Evolutionary conservation across 1,284 basidiomycete genomes (phyloP), one percentile per base, ranked within the genome.

Genomic region (Malassezia arunalokei): DNA sequence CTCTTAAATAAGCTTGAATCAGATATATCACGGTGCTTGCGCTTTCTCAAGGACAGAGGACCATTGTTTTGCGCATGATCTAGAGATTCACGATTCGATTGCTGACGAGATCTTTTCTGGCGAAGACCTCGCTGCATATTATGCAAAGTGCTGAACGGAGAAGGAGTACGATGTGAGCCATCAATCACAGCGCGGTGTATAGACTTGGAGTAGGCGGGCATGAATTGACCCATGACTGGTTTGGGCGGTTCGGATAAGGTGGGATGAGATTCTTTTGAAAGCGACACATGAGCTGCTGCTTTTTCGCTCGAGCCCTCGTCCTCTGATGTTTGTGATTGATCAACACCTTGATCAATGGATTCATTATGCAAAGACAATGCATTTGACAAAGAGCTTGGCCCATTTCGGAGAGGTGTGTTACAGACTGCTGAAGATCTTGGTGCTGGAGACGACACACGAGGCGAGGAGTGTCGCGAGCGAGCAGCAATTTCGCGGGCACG

Each of bases 181-280:
- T 73, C 68, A 31, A 73, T 68, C 37, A 73, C 69, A 8, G 70
- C 70, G 11, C 70, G 65, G 43, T 71, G 68, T 3, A 69, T 60
- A 9, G 65, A 63, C 47, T 67, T 67, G 37, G 65, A 59, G 5
- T 57, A 59, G 0, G 66, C 62, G 6, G 67, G 67, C 53, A 67
- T 66, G 42, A 69, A 69, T 40, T 60, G 58, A 14, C 67, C 67
- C 67, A 69, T 69, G 47, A 60, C 58, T 7, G 66, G 66, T 24
- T 63, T 66, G 35, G 28, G 30, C 11, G 11, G 33, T 5, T 35
- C 33, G 15, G 33, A 15, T 35, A 15, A 35, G 11, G 15, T 3
- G 11, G 5, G 33, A 3, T 35, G 33, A 35, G 33, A 11, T 15
- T 35, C 33, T 35, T 35, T 35, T 2, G 11, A 11, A 35, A 3